These are phyloP conservation scores for Fusarium longipes DNA, from an alignment of 2,329 filamentous ascomycete genomes.

Conservation along the genomic window DNA sequence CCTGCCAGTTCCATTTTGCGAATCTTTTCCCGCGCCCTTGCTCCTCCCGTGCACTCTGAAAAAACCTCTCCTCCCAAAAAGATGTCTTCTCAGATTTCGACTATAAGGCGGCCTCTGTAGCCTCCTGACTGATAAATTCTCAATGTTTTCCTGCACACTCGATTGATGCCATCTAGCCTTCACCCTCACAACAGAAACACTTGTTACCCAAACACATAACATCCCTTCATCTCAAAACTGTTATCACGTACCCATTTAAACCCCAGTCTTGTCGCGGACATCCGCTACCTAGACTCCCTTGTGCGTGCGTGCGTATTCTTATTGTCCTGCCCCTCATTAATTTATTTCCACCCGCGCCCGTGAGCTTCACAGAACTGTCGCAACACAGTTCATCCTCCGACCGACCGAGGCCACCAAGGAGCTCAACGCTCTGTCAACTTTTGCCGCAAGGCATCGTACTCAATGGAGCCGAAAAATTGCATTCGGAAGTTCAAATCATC, in stretches of 20 bases:
- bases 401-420: slow-evolving; percentile 15
- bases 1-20: slow-evolving; percentile 46
- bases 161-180: slow-evolving; percentile 13
- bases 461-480: slow-evolving; percentile 41
- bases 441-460: slow-evolving; percentile 19
- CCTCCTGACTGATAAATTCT: slow-evolving; percentile 33
- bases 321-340: slow-evolving; percentile 33
- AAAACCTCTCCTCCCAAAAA: slow-evolving; percentile 44
- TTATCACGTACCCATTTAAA: slow-evolving; percentile 37
- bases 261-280: slow-evolving; percentile 27
- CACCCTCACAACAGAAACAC: not conserved
- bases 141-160: slow-evolving; percentile 18
- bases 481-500: slow-evolving; percentile 26
- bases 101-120: slow-evolving; percentile 39
- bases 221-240: slow-evolving; percentile 29
- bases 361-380: slow-evolving; percentile 26
- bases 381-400: slow-evolving; percentile 23
- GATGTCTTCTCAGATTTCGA: slow-evolving; percentile 39
- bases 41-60: slow-evolving; percentile 37
- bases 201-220: slow-evolving; percentile 18
- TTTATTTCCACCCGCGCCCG: slow-evolving; percentile 36
- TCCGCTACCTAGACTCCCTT: slow-evolving; percentile 32
- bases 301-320: slow-evolving; percentile 25
- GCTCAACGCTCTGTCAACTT: slow-evolving; percentile 26
- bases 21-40: slow-evolving; percentile 46